Conservation (phyloP, 805 yeast species). For the Wickerhamomyces tratensis region DNA sequence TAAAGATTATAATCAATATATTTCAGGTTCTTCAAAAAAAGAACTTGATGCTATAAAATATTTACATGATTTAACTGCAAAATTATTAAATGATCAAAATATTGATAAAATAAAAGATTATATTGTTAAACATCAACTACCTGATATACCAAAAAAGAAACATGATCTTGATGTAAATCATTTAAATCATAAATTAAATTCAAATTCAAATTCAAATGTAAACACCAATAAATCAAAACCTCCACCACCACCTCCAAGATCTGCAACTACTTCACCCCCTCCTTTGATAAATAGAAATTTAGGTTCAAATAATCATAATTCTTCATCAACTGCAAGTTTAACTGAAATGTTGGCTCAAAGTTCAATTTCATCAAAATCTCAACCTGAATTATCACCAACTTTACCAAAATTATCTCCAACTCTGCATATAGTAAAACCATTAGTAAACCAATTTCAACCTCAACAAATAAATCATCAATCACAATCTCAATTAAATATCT, state of each 20-base stretch:
- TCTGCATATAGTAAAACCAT: too few species aligned
- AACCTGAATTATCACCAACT: too few species aligned
- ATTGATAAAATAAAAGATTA: slow-evolving; percentile 2
- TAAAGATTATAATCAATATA: neutral
- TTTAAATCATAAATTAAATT: neutral
- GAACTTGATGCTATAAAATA: neutral
- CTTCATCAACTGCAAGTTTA: neutral
- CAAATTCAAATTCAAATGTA: too few species aligned
- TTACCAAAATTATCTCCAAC: too few species aligned
- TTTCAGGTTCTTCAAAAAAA: neutral
- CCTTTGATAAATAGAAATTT: slow-evolving; percentile 4
- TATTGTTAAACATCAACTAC: neutral
- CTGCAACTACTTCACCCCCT: neutral
- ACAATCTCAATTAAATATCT: neutral
- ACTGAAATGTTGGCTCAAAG: neutral
- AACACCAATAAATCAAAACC: neutral
- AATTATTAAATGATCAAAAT: neutral
- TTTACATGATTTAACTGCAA: neutral
- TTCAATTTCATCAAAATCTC: neutral
- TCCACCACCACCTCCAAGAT: neutral
- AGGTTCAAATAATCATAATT: neutral
- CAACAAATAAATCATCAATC: neutral
- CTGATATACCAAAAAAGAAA: neutral
- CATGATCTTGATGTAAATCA: neutral
- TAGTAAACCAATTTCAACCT: neutral